Base-by-base conservation (phyloP, 2,329 filamentous ascomycete genomes). In the Fonsecaea pedrosoi region DNA sequence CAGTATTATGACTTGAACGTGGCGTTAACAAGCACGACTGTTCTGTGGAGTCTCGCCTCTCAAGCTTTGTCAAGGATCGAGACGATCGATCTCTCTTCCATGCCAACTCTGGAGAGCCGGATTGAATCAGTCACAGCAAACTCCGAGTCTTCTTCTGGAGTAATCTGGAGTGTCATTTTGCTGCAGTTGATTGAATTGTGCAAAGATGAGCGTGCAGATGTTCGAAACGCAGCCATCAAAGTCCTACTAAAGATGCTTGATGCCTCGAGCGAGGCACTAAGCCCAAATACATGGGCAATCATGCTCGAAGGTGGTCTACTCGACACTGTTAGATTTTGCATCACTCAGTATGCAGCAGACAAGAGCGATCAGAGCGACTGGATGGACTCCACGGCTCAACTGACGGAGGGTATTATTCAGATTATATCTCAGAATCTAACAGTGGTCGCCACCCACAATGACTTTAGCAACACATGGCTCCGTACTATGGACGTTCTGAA, bases 1-100 rank as follows among this genome's bases (percentile, higher is more conserved):
- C 95, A 99, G 77, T 86, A 90, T 70, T 92, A 96, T 71, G 95
- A 99, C 75, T 84, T 99, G 42, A 99, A 99, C 73, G 96, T 98
- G 74, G 94, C 94, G 0, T 83, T 99, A 32, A 98, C 95, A 38
- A 95, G 94, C 0, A 92, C 97, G 8, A 97, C 94, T 0, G 95
- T 96, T 75, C 96, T 97, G 77, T 97, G 94, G 92, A 94, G 94
- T 62, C 86, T 97, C 7, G 97, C 94, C 0, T 94, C 62, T n/a
- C 67, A 62, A 13, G 69, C 66, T 32, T 32, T 69, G 48, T 64
- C 56, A 45, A 62, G 58, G 13, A 62, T 67, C 15, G 64, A 66
- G 40, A 61, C n/a, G 13, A 66, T 70, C 35, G 62, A 67, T 3
- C 35, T 67, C 6, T 35, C 42, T 61, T 18, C 37, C 1, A 45